Base-by-base conservation (phyloP, 345 rosid genomes). In the Acer saccharum region DNA sequence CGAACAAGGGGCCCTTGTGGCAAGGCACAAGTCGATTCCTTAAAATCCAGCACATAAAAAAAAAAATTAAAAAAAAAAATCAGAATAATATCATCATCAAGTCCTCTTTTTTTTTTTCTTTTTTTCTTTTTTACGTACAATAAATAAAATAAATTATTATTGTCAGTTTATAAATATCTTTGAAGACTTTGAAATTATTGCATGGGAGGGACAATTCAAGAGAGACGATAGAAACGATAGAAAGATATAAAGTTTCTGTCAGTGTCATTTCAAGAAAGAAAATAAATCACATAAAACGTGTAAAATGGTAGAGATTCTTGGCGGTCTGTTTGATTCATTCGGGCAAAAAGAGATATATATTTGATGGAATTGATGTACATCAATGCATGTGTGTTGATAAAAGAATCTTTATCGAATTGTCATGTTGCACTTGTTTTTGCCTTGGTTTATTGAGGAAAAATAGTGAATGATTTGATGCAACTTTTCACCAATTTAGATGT, bases 21-120 rank as follows among this genome's bases (percentile, higher is more conserved):
- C 12, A 93, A 93, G 81, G 80, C 84, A 14, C 94, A 91, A 71
- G 90, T 93, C 6, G 87, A 93, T 20, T 82, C 97, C 64, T 84
- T 87, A 32, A 71, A 46, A 64, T 68, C 27, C 39, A 67, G 10
- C 68, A 25, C n/a, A 43, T 43, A 43, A 43, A 43, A 43, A 43
- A 43, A 43, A 41, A 43, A 3, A 4, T 3, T 2, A 7, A 7
- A 41, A 41, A 41, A 41, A 6, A 41, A 43, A 43, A 8, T 43
- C 46, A 43, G 46, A 43, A 43, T 43, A 43, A 46, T 46, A 46
- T 9, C 11, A 10, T 46, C 6, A 32, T 32, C 39, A 32, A 32
- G 13, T 10, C 50, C 50, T 2, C 3, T 46, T 46, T 32, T n/a
- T n/a, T n/a, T n/a, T n/a, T n/a, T n/a, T n/a, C n/a, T n/a, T n/a